Conservation (phyloP, 2,329 filamentous ascomycete species). For the Pseudocercospora fuligena region DNA sequence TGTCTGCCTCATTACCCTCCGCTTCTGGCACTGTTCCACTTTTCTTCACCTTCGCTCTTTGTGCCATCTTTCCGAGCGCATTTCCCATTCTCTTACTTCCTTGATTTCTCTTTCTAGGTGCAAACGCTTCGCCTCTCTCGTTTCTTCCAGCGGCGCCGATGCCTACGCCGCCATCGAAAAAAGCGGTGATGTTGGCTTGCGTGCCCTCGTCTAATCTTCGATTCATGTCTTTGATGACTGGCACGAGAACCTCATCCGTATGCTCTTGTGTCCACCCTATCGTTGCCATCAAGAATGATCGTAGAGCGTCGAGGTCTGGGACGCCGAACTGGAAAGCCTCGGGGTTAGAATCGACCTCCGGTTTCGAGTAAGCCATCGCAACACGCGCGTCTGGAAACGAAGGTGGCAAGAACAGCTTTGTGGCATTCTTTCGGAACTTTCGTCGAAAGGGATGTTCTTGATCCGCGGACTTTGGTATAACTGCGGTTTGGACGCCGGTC, state of each 20-base stretch:
- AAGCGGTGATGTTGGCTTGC: constrained; percentile 94
- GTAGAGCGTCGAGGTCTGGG: constrained; percentile 83
- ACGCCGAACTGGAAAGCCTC: constrained; percentile 94
- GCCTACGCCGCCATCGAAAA: constrained; percentile 77
- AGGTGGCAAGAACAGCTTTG: constrained; percentile 83
- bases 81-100: constrained; percentile 78
- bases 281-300: constrained; percentile 84
- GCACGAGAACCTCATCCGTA: constrained; percentile 93
- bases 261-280: constrained; percentile 91
- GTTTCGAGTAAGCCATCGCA: constrained; percentile 79
- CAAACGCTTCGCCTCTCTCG: constrained; percentile 64
- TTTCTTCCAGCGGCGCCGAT: constrained; percentile 56
- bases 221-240: constrained; percentile 96
- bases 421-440: constrained; percentile 82
- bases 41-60: constrained; percentile 52
- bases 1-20: neutral
- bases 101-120: constrained; percentile 67
- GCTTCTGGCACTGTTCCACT: constrained; percentile 9
- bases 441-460: constrained; percentile 70
- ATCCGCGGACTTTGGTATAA: constrained; percentile 64
- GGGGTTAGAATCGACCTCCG: constrained; percentile 79
- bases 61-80: constrained; percentile 70
- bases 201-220: constrained; percentile 84
- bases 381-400: constrained; percentile 80
- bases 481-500: constrained; percentile 71